Base-by-base conservation (phyloP, 768 basidiomycete species). In the Tylopilus balloui region DNA sequence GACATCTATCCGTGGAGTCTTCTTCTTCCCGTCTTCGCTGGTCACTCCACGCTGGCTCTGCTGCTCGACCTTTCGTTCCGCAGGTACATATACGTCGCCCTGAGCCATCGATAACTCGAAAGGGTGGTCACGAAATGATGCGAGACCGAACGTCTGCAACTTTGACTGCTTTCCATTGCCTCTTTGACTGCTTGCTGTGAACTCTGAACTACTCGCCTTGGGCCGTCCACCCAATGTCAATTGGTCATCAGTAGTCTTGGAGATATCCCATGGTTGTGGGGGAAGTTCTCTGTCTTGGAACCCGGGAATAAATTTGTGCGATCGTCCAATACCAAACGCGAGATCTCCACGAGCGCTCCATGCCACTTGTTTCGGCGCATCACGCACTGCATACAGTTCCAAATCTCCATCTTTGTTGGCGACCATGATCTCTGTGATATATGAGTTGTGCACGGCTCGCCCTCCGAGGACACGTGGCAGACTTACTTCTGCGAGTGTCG, bases 341-440 rank as follows among this genome's bases (percentile, higher is more conserved):
- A 90, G 69, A 48, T 81, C 82, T 3, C 90, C 90, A 2, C 83
- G 79, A 3, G 84, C 58, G 55, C 84, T 89, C 89, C 89, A 92
- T 2, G 73, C 67, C 2, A 77, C 65, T 53, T 87, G 83, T 45
- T 83, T 83, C 2, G 87, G 83, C 1, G 82, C 77, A 57, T 90
- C 86, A 46, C 86, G 75, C 34, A 88, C 69, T 0, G 78, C 78
- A 48, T 84, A 79, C 5, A 90, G 69, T 53, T 90, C 83, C 21
- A 91, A 69, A 55, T 88, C 86, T 3, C 88, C 87, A 10, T 85
- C 83, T 54, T 77, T 86, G 63, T 80, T 86, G 38, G 89, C 81
- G 2, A 88, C 80, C 78, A 90, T 81, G 37, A 89, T 74, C 32
- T 86, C 78, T 17, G 84, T n/a, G 25, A 24, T 17, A 38, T 43